These are phyloP conservation scores for Colletotrichum sp. DNA, from an alignment of 2,329 filamentous ascomycete genomes.

Conservation along the genomic window DNA sequence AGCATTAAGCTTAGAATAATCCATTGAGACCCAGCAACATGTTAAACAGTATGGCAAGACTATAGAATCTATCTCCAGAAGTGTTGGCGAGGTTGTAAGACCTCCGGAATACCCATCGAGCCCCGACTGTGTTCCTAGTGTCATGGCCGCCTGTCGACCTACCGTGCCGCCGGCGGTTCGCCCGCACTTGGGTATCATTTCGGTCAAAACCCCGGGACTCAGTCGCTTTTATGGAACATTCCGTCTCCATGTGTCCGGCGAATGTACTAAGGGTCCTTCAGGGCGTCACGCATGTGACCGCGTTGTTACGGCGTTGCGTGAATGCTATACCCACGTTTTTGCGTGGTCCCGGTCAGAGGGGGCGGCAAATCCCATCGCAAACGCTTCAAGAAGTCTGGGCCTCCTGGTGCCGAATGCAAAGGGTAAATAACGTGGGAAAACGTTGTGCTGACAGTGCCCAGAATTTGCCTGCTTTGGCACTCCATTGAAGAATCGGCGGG, in stretches of 20 bases:
- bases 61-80: accelerated
- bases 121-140: accelerated
- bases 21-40: background rate
- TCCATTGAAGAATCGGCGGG: background rate
- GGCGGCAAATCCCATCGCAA: background rate
- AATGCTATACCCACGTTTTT: background rate
- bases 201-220: background rate
- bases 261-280: background rate
- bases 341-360: accelerated
- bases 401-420: background rate
- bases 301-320: background rate
- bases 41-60: background rate
- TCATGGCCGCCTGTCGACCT: background rate
- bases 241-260: background rate
- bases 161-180: background rate
- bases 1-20: too few species aligned
- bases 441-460: background rate
- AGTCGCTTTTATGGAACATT: background rate
- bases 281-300: background rate
- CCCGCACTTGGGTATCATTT: background rate
- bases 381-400: background rate
- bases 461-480: background rate
- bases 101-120: accelerated
- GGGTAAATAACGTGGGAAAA: background rate
- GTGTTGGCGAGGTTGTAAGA: background rate